These are phyloP conservation scores for Ampelocalamus luodianensis DNA, from an alignment of 176 grass and related monocot species.

Conservation along the genomic window DNA sequence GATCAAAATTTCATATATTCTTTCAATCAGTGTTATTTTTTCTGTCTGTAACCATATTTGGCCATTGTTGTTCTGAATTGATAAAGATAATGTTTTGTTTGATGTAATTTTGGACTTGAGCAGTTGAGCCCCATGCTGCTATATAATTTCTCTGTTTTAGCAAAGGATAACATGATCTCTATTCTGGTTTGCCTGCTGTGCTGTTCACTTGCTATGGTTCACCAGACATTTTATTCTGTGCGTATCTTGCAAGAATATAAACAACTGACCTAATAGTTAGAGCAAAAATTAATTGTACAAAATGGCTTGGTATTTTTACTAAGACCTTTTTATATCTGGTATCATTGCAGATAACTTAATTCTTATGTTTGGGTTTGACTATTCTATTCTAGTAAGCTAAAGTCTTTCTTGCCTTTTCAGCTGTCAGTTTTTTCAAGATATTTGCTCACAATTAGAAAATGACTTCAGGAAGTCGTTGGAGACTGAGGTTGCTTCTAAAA, in stretches of 20 bases:
- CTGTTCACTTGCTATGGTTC: slow-evolving; percentile 24
- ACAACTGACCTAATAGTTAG: background rate
- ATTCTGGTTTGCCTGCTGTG: background rate
- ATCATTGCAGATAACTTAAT: background rate
- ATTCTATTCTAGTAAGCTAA: slow-evolving; percentile 34
- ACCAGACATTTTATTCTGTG: background rate
- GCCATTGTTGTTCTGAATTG: background rate
- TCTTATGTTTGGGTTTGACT: slow-evolving; percentile 37
- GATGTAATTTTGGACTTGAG: background rate
- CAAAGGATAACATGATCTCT: background rate
- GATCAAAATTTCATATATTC: background rate
- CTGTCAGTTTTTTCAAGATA: slow-evolving; percentile 86
- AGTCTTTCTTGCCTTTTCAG: slow-evolving; percentile 54
- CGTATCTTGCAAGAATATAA: background rate
- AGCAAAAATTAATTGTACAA: background rate
- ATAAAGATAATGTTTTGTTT: background rate
- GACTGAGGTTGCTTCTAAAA: slow-evolving; percentile 64
- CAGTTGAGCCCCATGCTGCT: background rate
- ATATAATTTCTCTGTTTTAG: background rate
- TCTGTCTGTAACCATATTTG: slow-evolving; percentile 4
- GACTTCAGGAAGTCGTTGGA: slow-evolving; percentile 86
- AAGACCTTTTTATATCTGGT: background rate
- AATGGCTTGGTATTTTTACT: background rate
- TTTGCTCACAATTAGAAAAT: slow-evolving; percentile 82
- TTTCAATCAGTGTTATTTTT: background rate